A percentile compares a stretch with the other conserved stretches of the same genome.
Conservation (phyloP, 2,329 filamentous ascomycete species). For the Talaromyces sp. region DNA sequence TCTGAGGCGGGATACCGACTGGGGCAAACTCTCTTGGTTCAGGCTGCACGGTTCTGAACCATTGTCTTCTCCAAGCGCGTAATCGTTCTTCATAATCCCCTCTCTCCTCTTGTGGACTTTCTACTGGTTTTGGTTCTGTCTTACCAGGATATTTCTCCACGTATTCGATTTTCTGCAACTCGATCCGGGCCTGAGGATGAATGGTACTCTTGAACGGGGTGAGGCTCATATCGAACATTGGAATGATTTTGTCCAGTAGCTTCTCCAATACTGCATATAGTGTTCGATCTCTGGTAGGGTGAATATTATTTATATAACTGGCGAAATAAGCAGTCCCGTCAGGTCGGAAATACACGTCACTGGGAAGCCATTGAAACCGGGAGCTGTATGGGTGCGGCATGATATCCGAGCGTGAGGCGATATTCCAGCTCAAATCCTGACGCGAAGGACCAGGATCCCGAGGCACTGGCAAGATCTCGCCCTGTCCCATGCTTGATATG, state of each 20-base stretch:
- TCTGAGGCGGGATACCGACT: slow-evolving; percentile 27
- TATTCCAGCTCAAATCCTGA: slow-evolving; percentile 29
- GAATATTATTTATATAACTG: slow-evolving; percentile 46
- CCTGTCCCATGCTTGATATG: slow-evolving; percentile 21
- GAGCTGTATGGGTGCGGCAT: slow-evolving; percentile 28
- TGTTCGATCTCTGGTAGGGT: slow-evolving; percentile 30
- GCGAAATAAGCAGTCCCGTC: slow-evolving; percentile 29
- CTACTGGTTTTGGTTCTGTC: slow-evolving; percentile 13
- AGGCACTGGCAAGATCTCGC: slow-evolving; percentile 23
- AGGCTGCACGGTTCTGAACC: slow-evolving; percentile 23
- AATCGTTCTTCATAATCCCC: slow-evolving; percentile 22
- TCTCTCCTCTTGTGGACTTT: slow-evolving; percentile 19
- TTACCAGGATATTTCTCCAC: slow-evolving; percentile 18
- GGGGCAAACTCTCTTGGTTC: slow-evolving; percentile 26
- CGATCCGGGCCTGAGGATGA: slow-evolving; percentile 29
- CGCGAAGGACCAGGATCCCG: slow-evolving; percentile 27
- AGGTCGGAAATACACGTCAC: slow-evolving; percentile 31
- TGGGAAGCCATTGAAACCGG: slow-evolving; percentile 44
- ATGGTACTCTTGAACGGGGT: slow-evolving; percentile 30
- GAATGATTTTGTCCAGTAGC: slow-evolving; percentile 26
- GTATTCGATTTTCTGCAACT: slow-evolving; percentile 28
- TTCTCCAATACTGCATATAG: slow-evolving; percentile 38
- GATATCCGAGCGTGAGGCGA: slow-evolving; percentile 25
- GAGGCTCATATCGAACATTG: slow-evolving; percentile 25
- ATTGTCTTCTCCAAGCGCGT: slow-evolving; percentile 23